Evolutionary conservation across 495 filamentous ascomycete species (phyloP).

Genomic region (Hypoxylon perforatum): DNA sequence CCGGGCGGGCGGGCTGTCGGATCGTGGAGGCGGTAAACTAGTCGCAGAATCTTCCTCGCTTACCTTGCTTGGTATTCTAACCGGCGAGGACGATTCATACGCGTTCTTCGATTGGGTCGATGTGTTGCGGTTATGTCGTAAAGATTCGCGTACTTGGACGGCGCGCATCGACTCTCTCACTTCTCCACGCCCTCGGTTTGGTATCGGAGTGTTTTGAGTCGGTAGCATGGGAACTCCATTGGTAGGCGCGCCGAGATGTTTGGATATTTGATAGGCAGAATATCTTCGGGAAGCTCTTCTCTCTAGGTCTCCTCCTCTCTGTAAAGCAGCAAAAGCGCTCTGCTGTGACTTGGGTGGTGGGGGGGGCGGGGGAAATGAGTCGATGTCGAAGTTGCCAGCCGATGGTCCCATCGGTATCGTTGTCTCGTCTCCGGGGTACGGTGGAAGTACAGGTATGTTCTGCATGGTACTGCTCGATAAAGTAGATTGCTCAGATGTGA

Average conservation of each 20-base stretch:
- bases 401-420: conserved; percentile 54
- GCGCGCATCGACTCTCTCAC: conserved; percentile 92
- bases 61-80: conserved; percentile 70
- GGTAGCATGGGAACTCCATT: conserved; percentile 89
- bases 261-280: conserved; percentile 94
- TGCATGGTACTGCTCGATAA: conserved; percentile 76
- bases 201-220: conserved; percentile 84
- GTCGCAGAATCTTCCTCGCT: conserved; percentile 67
- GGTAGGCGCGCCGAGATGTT: conserved; percentile 83
- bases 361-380: conserved; percentile 73
- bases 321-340: conserved; percentile 90
- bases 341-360: conserved; percentile 84
- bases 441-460: conserved; percentile 72
- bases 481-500: conserved; percentile 65
- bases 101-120: conserved; percentile 54
- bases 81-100: conserved; percentile 67
- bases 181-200: conserved; percentile 84
- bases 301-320: conserved; percentile 91
- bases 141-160: conserved; percentile 80
- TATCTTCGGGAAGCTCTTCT: conserved; percentile 91
- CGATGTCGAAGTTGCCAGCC: conserved; percentile 54
- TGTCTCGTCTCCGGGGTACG: conserved; percentile 69
- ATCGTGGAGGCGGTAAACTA: conserved; percentile 50
- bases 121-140: conserved; percentile 68
- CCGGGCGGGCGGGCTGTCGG: conserved; percentile 61